phyloP scores from a whole-genome alignment of 108 stramenopile genomes.

The Schizochytrium sp. region DNA sequence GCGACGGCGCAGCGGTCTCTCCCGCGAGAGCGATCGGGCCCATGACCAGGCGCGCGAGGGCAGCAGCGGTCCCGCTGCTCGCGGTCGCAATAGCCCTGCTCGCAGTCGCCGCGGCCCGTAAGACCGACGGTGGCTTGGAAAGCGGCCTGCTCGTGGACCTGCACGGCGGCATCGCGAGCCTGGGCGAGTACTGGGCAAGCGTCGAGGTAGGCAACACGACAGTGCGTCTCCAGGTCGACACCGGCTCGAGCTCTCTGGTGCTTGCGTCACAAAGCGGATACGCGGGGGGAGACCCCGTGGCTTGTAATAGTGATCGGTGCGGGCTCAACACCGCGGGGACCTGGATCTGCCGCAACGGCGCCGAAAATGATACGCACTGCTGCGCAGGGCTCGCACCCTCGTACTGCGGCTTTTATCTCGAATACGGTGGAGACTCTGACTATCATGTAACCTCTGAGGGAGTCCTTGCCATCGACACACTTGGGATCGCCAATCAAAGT shows the following conservation, averaged over 20 bases:
- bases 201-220: not conserved
- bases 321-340: not conserved
- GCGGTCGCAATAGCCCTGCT: no score
- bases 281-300: not conserved
- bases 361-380: not conserved
- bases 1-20: no score
- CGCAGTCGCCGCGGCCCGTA: no score
- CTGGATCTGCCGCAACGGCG: not conserved
- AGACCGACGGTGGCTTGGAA: no score
- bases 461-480: not conserved
- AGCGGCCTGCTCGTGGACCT: not conserved
- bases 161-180: not conserved
- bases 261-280: not conserved
- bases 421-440: not conserved
- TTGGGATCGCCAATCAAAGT: not conserved
- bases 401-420: not conserved
- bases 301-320: not conserved
- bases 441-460: not conserved
- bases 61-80: no score
- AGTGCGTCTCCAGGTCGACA: not conserved
- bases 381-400: not conserved
- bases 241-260: not conserved
- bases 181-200: not conserved
- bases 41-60: no score
- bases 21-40: no score